Conservation (phyloP, 1,284 basidiomycete species). For the Pseudozyma hubeiensis region DNA sequence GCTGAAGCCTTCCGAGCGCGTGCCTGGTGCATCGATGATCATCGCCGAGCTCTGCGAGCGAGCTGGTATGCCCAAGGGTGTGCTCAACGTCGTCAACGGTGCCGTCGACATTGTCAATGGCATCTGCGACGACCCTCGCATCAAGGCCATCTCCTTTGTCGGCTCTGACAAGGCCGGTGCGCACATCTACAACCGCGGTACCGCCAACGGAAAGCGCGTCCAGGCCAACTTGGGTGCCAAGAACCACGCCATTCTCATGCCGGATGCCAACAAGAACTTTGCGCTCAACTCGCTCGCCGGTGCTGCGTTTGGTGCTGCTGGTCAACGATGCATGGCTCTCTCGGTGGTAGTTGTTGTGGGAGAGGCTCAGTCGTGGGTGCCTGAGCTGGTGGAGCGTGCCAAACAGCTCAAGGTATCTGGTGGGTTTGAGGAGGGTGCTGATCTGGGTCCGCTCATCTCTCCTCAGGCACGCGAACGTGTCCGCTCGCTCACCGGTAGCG, state of each 20-base stretch:
- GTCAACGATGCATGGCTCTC: constrained; percentile 81
- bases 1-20: constrained; percentile 94
- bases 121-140: constrained; percentile 89
- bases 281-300: constrained; percentile 93
- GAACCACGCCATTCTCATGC: constrained; percentile 82
- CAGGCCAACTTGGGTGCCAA: constrained; percentile 97
- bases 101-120: constrained; percentile 89
- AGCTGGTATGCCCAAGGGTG: constrained; percentile 74
- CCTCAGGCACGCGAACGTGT: constrained; percentile 85
- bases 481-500: constrained; percentile 81
- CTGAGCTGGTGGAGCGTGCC: constrained; percentile 86
- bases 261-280: constrained; percentile 94
- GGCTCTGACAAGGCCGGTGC: constrained; percentile 92
- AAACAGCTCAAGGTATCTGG: constrained; percentile 84
- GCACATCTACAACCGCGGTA: constrained; percentile 86
- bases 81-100: constrained; percentile 79
- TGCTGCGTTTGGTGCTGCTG: constrained; percentile 96
- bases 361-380: constrained; percentile 82
- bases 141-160: constrained; percentile 97
- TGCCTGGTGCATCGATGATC: constrained; percentile 96
- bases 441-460: constrained; percentile 95
- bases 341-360: constrained; percentile 82
- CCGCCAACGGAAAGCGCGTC: constrained; percentile 88
- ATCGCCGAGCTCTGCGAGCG: constrained; percentile 91
- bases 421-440: constrained; percentile 87